phyloP scores from a whole-genome alignment of 1,284 basidiomycete species.

The Ganoderma boninense region DNA sequence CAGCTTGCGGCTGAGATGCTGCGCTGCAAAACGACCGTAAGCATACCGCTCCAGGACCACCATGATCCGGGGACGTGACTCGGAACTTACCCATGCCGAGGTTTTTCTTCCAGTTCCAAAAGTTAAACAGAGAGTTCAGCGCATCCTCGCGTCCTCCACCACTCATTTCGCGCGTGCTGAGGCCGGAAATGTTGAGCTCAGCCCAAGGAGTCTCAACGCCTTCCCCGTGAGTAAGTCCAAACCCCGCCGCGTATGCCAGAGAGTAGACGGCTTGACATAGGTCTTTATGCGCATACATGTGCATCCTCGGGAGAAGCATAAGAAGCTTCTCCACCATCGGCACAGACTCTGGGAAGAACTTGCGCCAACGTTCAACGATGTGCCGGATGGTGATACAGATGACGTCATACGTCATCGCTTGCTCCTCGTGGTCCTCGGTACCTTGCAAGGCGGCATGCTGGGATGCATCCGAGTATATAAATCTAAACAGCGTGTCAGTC shows the following conservation, averaged over 20 bases:
- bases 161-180: slow-evolving; percentile 10
- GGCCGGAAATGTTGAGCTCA: slow-evolving; percentile 4
- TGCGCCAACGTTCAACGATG: not conserved
- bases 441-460: no score
- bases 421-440: no score
- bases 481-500: no score
- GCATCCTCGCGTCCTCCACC: not conserved
- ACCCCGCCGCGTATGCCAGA: not conserved
- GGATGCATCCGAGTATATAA: no score
- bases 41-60: no score
- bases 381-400: not conserved
- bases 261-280: slow-evolving; percentile 12
- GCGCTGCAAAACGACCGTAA: not conserved
- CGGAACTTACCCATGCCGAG: not conserved
- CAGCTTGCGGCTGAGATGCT: not conserved
- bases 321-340: not conserved
- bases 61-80: no score
- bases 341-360: slow-evolving; percentile 2
- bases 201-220: slow-evolving; percentile 15
- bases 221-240: slow-evolving; percentile 7
- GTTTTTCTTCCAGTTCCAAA: slow-evolving; percentile 12
- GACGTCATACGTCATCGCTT: no score
- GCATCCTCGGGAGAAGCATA: slow-evolving; percentile 2
- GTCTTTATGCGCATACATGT: slow-evolving; percentile 15
- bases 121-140: slow-evolving; percentile 5